Conservation (phyloP, 257 asterid species). For the Penstemon eatonii region DNA sequence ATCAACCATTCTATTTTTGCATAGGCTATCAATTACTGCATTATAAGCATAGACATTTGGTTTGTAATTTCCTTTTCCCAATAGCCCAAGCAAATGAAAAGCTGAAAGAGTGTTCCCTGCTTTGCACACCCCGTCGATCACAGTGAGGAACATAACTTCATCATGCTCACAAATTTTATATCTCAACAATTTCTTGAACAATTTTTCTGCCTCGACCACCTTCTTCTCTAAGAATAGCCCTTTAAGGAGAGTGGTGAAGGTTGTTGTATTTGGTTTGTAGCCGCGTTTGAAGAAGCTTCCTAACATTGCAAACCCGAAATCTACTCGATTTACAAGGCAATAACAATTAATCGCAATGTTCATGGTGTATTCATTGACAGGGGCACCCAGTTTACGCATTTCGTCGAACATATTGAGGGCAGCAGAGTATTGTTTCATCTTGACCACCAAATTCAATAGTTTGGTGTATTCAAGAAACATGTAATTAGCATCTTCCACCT, state of each 20-base stretch:
- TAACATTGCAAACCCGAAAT: conserved; percentile 23
- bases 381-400: conserved; percentile 16
- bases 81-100: too few relatives aligned
- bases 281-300: neutral
- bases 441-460: too few relatives aligned
- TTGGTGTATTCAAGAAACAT: too few relatives aligned
- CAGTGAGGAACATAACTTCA: neutral
- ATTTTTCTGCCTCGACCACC: neutral
- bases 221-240: conserved; percentile 17
- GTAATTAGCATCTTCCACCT: too few relatives aligned
- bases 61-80: too few relatives aligned
- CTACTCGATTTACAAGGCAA: conserved; percentile 15
- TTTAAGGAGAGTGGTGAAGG: conserved; percentile 11
- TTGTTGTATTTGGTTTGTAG: neutral
- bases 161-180: conserved; percentile 6
- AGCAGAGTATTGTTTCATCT: too few relatives aligned
- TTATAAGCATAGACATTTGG: too few relatives aligned
- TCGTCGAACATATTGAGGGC: conserved; percentile 13
- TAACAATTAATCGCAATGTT: neutral
- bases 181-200: conserved; percentile 23
- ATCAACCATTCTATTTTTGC: too few relatives aligned
- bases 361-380: neutral
- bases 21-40: too few relatives aligned
- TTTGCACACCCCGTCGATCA: neutral
- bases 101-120: too few relatives aligned